phyloP scores from a whole-genome alignment of 768 basidiomycete species.

The Lentinula guzmanii region DNA sequence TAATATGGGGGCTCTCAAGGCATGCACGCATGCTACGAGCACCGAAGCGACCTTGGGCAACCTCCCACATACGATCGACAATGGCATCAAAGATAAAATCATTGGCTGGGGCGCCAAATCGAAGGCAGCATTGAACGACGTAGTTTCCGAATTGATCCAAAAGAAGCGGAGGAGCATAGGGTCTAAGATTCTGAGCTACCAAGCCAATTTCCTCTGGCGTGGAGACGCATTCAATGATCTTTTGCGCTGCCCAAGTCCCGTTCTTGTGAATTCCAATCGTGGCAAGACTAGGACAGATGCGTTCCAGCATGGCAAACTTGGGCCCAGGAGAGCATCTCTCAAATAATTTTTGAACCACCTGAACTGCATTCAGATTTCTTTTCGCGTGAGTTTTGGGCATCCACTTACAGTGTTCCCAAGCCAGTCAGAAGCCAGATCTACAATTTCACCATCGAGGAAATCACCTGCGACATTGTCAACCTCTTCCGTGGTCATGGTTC shows the following conservation, averaged over 20 bases:
- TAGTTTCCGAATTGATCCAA: constrained; percentile 94
- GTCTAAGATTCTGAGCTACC: constrained; percentile 80
- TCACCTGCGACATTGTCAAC: constrained; percentile 88
- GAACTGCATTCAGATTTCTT: constrained; percentile 3
- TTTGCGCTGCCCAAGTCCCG: constrained; percentile 99
- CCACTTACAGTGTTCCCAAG: constrained; percentile 85
- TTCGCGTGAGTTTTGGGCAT: neutral
- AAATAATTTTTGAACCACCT: constrained; percentile 97
- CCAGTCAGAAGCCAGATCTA: constrained; percentile 95
- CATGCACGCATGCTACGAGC: constrained; percentile 98
- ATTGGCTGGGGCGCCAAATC: constrained; percentile 73
- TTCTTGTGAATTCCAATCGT: constrained; percentile 99
- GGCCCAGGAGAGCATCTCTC: constrained; percentile 78
- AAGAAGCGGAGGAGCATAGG: constrained; percentile 90
- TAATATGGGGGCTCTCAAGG: constrained; percentile 86
- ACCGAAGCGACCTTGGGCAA: constrained; percentile 96
- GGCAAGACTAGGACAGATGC: constrained; percentile 88
- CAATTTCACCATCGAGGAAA: constrained; percentile 90
- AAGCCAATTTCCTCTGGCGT: constrained; percentile 81
- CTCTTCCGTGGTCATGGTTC: constrained; percentile 76
- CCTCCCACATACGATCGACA: constrained; percentile 97
- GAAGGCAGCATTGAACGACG: constrained; percentile 87
- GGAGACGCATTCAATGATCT: constrained; percentile 94
- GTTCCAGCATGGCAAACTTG: constrained; percentile 87
- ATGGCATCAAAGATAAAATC: constrained; percentile 98